phyloP scores from a whole-genome alignment of 1,139 yeast genomes.

The Komagataea norvegica region DNA sequence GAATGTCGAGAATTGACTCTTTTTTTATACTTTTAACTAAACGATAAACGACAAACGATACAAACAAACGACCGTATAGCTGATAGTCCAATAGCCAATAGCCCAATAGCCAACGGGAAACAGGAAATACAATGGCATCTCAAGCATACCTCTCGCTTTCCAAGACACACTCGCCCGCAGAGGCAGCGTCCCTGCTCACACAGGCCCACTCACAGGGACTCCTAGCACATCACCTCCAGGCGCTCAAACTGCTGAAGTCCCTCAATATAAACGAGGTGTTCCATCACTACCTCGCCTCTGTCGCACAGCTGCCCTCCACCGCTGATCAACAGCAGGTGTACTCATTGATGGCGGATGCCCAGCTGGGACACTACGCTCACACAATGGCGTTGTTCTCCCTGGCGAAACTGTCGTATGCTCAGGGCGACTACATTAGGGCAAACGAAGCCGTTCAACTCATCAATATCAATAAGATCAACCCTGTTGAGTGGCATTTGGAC shows the following conservation, averaged over 20 bases:
- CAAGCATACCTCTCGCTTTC: conserved; percentile 8
- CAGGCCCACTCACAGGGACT: neutral
- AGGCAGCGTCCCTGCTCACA: conserved; percentile 1
- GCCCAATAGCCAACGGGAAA: too few species aligned
- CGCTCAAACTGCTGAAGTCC: conserved; percentile 9
- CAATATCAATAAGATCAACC: conserved; percentile 8
- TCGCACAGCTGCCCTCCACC: neutral
- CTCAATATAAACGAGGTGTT: conserved; percentile 8
- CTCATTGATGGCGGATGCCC: conserved; percentile 4
- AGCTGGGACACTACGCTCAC: conserved; percentile 7
- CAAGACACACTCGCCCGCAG: neutral
- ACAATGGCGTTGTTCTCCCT: conserved; percentile 3
- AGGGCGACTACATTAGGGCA: conserved; percentile 3
- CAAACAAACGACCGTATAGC: too few species aligned
- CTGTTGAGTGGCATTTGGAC: conserved; percentile 11
- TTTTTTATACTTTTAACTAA: too few species aligned
- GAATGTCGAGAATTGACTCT: too few species aligned
- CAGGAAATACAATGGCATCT: conserved; percentile 7
- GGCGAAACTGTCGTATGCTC: neutral
- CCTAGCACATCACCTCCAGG: conserved; percentile 4
- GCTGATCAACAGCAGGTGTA: neutral
- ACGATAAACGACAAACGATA: too few species aligned
- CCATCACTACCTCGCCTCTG: conserved; percentile 3
- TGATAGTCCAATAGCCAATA: too few species aligned
- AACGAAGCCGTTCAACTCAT: conserved; percentile 4